phyloP scores from a whole-genome alignment of 2,329 filamentous ascomycete genomes.

The Cladorrhinum sp. region DNA sequence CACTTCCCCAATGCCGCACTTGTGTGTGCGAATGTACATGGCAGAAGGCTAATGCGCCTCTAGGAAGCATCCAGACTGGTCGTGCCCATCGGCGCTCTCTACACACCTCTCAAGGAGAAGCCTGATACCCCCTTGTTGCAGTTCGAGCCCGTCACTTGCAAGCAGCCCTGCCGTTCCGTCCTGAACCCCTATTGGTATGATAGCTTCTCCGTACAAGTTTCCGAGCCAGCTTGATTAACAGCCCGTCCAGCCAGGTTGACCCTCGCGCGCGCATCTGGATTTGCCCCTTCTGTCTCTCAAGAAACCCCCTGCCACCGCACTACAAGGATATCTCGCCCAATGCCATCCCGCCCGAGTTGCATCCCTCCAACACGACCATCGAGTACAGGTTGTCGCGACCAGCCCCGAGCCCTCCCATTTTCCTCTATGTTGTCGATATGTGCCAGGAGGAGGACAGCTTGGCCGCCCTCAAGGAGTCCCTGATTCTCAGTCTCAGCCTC shows the following conservation, averaged over 20 bases:
- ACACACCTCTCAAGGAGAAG: conserved; percentile 95
- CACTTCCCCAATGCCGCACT: conserved; percentile 6
- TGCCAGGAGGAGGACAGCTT: conserved; percentile 87
- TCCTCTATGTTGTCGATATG: conserved; percentile 82
- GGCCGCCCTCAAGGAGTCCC: conserved; percentile 77
- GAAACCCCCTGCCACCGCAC: conserved; percentile 78
- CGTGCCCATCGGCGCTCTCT: conserved; percentile 92
- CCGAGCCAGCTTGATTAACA: conserved; percentile 14
- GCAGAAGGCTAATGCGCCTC: conserved; percentile 29
- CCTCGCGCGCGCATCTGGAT: conserved; percentile 83
- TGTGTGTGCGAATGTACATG: background rate
- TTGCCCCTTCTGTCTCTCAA: conserved; percentile 81
- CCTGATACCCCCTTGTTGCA: conserved; percentile 82
- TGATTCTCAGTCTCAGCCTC: conserved; percentile 81
- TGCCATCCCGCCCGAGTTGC: conserved; percentile 78
- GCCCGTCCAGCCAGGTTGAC: conserved; percentile 66
- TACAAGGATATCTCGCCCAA: conserved; percentile 88
- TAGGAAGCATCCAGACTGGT: conserved; percentile 92
- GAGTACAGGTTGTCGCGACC: conserved; percentile 79
- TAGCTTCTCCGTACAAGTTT: background rate
- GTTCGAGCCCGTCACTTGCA: conserved; percentile 96
- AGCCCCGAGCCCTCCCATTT: conserved; percentile 82
- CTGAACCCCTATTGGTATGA: conserved; percentile 91
- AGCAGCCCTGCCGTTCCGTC: conserved; percentile 90
- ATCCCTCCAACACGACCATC: conserved; percentile 82